Percentiles rank a stretch among this genome's conserved stretches.
Conservation (phyloP, 805 yeast species). For the Wickerhamomyces canadensis region DNA sequence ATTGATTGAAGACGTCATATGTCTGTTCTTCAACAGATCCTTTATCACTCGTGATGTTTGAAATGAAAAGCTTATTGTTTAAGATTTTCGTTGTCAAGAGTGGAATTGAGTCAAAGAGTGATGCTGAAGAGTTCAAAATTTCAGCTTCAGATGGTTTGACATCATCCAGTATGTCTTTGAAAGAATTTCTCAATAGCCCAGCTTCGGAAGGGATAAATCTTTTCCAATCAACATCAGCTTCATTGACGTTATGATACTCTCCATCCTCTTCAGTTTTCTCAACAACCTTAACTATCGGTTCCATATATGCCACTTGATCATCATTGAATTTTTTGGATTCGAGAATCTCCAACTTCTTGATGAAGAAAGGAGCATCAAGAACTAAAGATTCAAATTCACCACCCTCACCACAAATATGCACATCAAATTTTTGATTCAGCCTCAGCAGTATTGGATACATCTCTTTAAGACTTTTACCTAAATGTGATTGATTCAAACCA, state of each 20-base stretch:
- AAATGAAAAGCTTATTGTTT: slow-evolving; percentile 33
- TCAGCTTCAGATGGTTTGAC: background rate
- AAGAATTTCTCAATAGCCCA: slow-evolving; percentile 34
- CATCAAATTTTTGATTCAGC: slow-evolving; percentile 63
- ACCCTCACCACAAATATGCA: slow-evolving; percentile 97
- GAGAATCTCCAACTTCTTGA: slow-evolving; percentile 33
- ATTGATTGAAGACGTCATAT: slow-evolving; percentile 40
- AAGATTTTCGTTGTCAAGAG: slow-evolving; percentile 13
- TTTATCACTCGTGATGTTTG: slow-evolving; percentile 33
- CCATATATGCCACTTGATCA: slow-evolving; percentile 69
- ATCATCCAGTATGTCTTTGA: slow-evolving; percentile 30
- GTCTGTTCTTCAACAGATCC: slow-evolving; percentile 38
- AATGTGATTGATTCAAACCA: slow-evolving; percentile 62
- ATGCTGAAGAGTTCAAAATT: background rate
- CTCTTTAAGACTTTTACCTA: slow-evolving; percentile 64
- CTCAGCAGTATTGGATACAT: slow-evolving; percentile 51
- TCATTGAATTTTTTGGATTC: slow-evolving; percentile 22
- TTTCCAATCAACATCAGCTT: slow-evolving; percentile 18
- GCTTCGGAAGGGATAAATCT: slow-evolving; percentile 12
- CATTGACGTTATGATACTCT: slow-evolving; percentile 17
- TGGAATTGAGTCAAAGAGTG: too few species aligned
- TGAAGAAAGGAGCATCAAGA: slow-evolving; percentile 83
- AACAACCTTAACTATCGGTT: slow-evolving; percentile 46
- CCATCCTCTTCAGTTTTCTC: slow-evolving; percentile 27
- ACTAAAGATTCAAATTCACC: slow-evolving; percentile 97